Conservation (phyloP, 108 stramenopile species). For the Cyclotella cryptica region DNA sequence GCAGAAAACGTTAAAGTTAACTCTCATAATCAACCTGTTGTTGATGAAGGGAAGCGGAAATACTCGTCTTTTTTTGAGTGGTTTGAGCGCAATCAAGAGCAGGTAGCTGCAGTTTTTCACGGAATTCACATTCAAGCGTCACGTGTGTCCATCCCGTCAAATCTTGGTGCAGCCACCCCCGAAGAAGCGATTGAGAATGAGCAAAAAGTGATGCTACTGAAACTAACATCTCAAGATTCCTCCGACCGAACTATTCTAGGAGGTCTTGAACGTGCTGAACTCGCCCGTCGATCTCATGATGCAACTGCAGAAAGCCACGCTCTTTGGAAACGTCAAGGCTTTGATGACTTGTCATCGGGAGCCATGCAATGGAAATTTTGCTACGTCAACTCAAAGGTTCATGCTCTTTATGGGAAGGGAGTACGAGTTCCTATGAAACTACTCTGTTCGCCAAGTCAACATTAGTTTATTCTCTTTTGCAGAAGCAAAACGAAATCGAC, state of each 20-base stretch:
- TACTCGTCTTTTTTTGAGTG: conserved; percentile 87
- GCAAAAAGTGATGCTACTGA: conserved; percentile 76
- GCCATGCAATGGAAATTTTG: conserved; percentile 88
- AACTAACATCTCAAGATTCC: conserved; percentile 71
- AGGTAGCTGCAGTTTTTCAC: conserved; percentile 76
- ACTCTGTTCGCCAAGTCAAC: conserved; percentile 53
- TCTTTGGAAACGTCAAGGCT: conserved; percentile 90
- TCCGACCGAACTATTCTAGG: conserved; percentile 83
- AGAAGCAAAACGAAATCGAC: conserved; percentile 17
- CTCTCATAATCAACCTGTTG: not conserved
- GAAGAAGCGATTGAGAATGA: conserved; percentile 84
- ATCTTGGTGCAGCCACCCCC: conserved; percentile 57
- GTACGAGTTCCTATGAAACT: conserved; percentile 46
- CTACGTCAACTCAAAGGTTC: conserved; percentile 86
- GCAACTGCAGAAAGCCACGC: conserved; percentile 80
- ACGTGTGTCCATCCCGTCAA: conserved; percentile 59
- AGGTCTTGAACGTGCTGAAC: conserved; percentile 76
- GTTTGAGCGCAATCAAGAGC: conserved; percentile 69
- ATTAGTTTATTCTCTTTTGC: conserved; percentile 30
- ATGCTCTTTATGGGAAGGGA: conserved; percentile 89
- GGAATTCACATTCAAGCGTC: conserved; percentile 62
- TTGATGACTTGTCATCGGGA: conserved; percentile 91
- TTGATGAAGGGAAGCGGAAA: conserved; percentile 50
- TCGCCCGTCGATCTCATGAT: conserved; percentile 73
- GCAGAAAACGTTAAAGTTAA: conserved; percentile 50